Conservation (phyloP, 352 stramenopile species). For the Phytophthora sp. region DNA sequence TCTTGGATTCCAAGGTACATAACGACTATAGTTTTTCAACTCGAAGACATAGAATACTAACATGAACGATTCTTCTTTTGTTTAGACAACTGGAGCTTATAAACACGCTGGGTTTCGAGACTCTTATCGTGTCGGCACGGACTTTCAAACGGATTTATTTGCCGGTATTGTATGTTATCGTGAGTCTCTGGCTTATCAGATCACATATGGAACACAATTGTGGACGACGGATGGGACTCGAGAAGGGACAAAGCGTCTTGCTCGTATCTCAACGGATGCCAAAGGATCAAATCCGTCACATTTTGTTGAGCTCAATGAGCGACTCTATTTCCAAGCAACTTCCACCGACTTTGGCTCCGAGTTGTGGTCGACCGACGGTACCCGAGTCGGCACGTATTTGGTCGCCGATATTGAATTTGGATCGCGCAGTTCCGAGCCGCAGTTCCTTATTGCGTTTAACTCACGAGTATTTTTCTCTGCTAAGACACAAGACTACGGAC, state of each 20-base stretch:
- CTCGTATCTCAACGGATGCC: slow-evolving; percentile 42
- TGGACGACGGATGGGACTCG: slow-evolving; percentile 86
- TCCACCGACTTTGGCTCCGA: slow-evolving; percentile 61
- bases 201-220: slow-evolving; percentile 57
- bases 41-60: too few species aligned
- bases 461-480: slow-evolving; percentile 66
- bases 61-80: not conserved
- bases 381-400: slow-evolving; percentile 49
- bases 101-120: slow-evolving; percentile 86
- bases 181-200: slow-evolving; percentile 12
- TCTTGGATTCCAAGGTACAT: slow-evolving; percentile 76
- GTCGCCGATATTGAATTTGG: slow-evolving; percentile 65
- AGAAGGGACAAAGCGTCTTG: slow-evolving; percentile 65
- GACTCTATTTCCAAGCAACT: slow-evolving; percentile 78
- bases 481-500: slow-evolving; percentile 38
- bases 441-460: slow-evolving; percentile 43
- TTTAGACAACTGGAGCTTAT: slow-evolving; percentile 73
- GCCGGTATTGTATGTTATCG: slow-evolving; percentile 83
- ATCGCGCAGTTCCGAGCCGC: slow-evolving; percentile 42
- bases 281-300: slow-evolving; percentile 40
- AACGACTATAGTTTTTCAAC: too few species aligned
- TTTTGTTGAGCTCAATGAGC: slow-evolving; percentile 46
- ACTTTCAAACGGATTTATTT: slow-evolving; percentile 60
- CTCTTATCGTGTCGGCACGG: slow-evolving; percentile 61
- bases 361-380: slow-evolving; percentile 80